Conservation (phyloP, 176 grass and related monocot species). For the Hsuehochloa calcarea region DNA sequence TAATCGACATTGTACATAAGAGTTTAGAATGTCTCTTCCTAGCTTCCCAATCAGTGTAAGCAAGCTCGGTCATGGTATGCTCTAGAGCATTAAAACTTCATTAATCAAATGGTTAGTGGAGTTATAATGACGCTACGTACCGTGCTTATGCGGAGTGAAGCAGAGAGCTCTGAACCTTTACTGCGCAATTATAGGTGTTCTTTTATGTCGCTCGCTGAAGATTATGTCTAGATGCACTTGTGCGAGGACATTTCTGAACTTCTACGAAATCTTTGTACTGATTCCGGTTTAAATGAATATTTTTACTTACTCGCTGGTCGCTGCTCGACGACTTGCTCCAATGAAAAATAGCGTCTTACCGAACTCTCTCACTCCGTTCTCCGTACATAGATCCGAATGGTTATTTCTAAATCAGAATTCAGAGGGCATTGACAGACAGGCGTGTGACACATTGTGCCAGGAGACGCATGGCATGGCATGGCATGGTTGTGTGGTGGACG, state of each 20-base stretch:
- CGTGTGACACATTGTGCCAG: neutral
- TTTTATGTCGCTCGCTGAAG: too few species aligned
- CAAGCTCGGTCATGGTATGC: neutral
- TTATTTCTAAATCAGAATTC: neutral
- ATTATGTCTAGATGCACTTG: neutral
- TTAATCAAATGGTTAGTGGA: too few species aligned
- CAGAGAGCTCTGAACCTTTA: too few species aligned
- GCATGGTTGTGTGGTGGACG: neutral
- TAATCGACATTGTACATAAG: too few species aligned
- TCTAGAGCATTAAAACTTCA: too few species aligned
- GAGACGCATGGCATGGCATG: neutral
- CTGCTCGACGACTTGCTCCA: neutral
- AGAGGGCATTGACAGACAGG: neutral
- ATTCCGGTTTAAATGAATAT: neutral
- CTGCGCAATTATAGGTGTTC: too few species aligned
- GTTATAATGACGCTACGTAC: too few species aligned
- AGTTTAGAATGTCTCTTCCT: too few species aligned
- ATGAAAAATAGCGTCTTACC: neutral
- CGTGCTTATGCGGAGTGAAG: too few species aligned
- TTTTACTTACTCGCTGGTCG: neutral
- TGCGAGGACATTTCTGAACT: neutral
- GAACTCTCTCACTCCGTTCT: neutral
- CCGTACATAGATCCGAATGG: neutral
- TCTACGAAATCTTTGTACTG: neutral
- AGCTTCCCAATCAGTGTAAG: neutral